phyloP scores from a whole-genome alignment of 306 rosid species.

The Pachyrhizus erosus region DNA sequence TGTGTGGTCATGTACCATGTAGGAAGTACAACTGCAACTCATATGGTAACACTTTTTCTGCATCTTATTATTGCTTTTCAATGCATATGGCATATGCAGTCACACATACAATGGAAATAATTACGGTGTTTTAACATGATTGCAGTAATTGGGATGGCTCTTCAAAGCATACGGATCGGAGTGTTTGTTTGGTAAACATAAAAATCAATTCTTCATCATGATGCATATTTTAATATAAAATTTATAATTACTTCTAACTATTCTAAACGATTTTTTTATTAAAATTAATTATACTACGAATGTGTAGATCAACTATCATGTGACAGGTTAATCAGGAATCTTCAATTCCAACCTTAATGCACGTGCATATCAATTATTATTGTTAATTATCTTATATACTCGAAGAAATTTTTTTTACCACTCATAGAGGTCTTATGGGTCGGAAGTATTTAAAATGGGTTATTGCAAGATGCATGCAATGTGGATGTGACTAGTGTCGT shows the following conservation, averaged over 20 bases:
- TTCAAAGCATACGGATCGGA: background rate
- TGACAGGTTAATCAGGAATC: no score
- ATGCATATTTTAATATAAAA: background rate
- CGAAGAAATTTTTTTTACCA: no score
- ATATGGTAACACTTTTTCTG: background rate
- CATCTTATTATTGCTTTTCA: background rate
- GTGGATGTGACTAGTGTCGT: background rate
- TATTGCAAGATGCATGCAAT: background rate
- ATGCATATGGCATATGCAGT: background rate
- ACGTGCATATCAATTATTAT: no score
- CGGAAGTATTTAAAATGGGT: background rate
- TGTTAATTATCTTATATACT: no score
- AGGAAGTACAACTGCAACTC: background rate
- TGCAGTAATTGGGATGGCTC: slow-evolving; percentile 1
- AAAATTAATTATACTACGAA: no score
- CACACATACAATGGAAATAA: background rate
- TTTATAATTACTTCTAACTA: background rate
- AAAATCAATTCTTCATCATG: background rate
- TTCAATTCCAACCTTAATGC: no score
- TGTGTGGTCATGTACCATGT: slow-evolving; percentile 1
- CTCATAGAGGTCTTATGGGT: no score
- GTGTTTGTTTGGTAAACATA: background rate
- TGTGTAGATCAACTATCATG: no score
- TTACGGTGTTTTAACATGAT: background rate
- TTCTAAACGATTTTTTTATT: no score